phyloP scores from a whole-genome alignment of 2,329 filamentous ascomycete species.

The Calonectria multiphialidica region DNA sequence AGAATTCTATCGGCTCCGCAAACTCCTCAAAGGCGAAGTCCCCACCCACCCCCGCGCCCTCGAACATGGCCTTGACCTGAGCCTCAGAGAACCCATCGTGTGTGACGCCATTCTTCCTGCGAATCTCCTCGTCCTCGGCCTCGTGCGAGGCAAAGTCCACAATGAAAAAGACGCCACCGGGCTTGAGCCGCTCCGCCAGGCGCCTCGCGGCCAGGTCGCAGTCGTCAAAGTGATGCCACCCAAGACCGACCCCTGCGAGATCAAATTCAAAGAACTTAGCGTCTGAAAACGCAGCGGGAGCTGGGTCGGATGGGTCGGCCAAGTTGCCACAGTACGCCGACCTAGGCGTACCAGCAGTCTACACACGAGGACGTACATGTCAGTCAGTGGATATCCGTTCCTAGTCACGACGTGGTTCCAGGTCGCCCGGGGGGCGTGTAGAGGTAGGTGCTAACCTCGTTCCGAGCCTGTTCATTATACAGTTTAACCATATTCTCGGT shows the following conservation, averaged over 20 bases:
- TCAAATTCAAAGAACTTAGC: constrained; percentile 78
- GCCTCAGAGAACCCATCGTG: constrained; percentile 75
- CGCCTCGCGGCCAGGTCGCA: constrained; percentile 69
- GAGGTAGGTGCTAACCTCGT: constrained; percentile 56
- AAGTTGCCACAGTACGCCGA: constrained; percentile 70
- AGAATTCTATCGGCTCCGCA: constrained; percentile 61
- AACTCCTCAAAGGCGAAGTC: constrained; percentile 70
- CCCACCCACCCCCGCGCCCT: constrained; percentile 68
- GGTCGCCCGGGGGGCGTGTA: background rate
- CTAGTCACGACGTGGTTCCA: background rate
- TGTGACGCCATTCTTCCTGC: constrained; percentile 64
- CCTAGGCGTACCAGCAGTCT: constrained; percentile 60
- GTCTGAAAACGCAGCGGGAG: constrained; percentile 67
- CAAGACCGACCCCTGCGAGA: constrained; percentile 71
- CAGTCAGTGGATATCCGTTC: background rate
- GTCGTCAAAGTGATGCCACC: constrained; percentile 77
- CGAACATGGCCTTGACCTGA: constrained; percentile 71
- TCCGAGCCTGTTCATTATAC: constrained; percentile 72
- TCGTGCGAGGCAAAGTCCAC: constrained; percentile 74
- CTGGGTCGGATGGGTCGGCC: constrained; percentile 56
- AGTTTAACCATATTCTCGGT: constrained; percentile 77
- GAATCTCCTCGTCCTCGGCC: constrained; percentile 37
- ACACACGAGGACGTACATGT: background rate
- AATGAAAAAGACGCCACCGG: constrained; percentile 76
- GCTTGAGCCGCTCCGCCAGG: constrained; percentile 71